These are phyloP conservation scores for Nakaseomyces glabratus DNA, from an alignment of 1,139 yeast species.

Conservation along the genomic window DNA sequence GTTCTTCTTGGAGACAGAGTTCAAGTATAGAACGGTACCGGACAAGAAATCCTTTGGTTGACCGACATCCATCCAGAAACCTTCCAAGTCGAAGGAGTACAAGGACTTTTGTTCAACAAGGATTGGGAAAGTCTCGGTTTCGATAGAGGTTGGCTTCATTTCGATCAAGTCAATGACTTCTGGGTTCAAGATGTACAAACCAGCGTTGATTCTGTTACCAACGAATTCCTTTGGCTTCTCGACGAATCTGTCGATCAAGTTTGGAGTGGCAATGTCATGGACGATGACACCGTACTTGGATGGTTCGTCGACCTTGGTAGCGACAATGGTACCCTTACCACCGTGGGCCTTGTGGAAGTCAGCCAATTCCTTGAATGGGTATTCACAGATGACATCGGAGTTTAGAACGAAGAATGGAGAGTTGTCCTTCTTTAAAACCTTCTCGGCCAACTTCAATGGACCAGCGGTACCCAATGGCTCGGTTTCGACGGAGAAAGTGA, in stretches of 20 bases:
- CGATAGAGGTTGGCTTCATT: constrained; percentile 96
- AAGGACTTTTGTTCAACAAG: constrained; percentile 82
- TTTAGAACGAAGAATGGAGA: constrained; percentile 95
- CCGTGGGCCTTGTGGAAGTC: constrained; percentile 93
- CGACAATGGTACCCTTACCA: constrained; percentile 97
- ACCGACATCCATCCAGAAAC: constrained; percentile 99
- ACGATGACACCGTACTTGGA: constrained; percentile 99
- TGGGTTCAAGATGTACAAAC: constrained; percentile 94
- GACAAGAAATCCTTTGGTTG: constrained; percentile 99
- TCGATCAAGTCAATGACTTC: constrained; percentile 93
- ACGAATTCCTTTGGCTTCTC: constrained; percentile 99
- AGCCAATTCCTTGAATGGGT: constrained; percentile 89
- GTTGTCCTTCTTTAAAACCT: constrained; percentile 85
- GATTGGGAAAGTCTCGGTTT: constrained; percentile 98
- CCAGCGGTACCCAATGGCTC: constrained; percentile 99
- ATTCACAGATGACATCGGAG: constrained; percentile 98
- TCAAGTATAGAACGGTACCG: constrained; percentile 89
- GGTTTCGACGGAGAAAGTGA: constrained; percentile 96
- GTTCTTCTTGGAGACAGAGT: constrained; percentile 72
- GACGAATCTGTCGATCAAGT: constrained; percentile 94
- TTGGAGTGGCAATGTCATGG: constrained; percentile 85
- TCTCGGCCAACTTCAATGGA: constrained; percentile 95
- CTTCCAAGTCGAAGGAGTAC: constrained; percentile 95
- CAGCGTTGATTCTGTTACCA: constrained; percentile 96
- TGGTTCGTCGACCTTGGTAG: constrained; percentile 99